phyloP scores from a whole-genome alignment of 345 rosid species.

The Boechera stricta region DNA sequence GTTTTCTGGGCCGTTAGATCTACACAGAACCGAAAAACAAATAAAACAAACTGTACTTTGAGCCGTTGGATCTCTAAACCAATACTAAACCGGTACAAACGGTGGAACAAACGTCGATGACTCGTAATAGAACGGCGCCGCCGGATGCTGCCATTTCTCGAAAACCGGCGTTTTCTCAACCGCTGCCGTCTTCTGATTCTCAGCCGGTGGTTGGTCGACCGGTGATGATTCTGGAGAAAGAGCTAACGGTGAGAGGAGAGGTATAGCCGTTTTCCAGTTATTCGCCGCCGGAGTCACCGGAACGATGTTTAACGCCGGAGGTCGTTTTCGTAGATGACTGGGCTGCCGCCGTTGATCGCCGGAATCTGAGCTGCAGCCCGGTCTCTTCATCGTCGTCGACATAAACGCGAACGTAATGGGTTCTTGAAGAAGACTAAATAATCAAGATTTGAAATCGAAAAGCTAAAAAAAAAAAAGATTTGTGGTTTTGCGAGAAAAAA shows the following conservation, averaged over 20 bases:
- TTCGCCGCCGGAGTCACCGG: conserved; percentile 49
- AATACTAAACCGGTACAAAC: conserved; percentile 65
- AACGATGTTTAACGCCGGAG: conserved; percentile 64
- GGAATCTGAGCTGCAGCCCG: conserved; percentile 41
- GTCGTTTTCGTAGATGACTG: conserved; percentile 76
- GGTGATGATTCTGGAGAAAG: conserved; percentile 63
- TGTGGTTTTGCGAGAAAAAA: conserved; percentile 24
- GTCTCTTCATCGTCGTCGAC: conserved; percentile 39
- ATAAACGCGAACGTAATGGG: conserved; percentile 5
- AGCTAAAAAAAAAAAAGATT: conserved; percentile 11
- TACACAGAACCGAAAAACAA: not conserved
- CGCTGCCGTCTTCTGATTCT: conserved; percentile 40
- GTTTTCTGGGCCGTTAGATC: conserved; percentile 34
- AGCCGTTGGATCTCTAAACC: conserved; percentile 44
- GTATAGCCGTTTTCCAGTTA: conserved; percentile 84
- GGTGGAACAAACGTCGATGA: conserved; percentile 53
- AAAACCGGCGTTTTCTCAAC: conserved; percentile 56
- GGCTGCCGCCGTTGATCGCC: conserved; percentile 49
- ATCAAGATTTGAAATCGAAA: conserved; percentile 1
- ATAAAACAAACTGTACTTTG: conserved; percentile 28
- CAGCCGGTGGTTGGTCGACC: conserved; percentile 36
- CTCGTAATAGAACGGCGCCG: conserved; percentile 75
- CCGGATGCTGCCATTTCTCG: conserved; percentile 95
- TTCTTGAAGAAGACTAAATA: conserved; percentile 6
- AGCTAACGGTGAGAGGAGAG: conserved; percentile 82